Percentiles rank a stretch among this genome's conserved stretches.
These are phyloP conservation scores for Pythium phragmitis DNA, from an alignment of 352 stramenopile genomes.

Conservation along the genomic window DNA sequence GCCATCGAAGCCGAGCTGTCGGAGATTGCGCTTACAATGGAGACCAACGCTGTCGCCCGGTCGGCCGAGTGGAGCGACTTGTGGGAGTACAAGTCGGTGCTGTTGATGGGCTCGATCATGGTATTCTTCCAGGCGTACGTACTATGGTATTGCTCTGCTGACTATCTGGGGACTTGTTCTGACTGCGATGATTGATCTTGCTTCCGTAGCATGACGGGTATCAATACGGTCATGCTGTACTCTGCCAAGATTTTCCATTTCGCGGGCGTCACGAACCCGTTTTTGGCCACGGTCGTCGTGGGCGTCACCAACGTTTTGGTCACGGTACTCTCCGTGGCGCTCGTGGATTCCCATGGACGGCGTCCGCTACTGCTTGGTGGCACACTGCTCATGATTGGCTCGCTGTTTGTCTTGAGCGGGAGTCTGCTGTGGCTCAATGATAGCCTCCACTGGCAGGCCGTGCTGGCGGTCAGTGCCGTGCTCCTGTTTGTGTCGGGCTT, in stretches of 20 bases:
- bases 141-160: background rate
- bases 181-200: background rate
- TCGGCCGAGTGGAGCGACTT: conserved; percentile 44
- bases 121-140: conserved; percentile 80
- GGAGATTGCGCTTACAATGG: conserved; percentile 63
- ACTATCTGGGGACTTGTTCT: background rate
- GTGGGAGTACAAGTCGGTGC: conserved; percentile 53
- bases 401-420: conserved; percentile 63
- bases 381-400: conserved; percentile 70
- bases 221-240: conserved; percentile 92
- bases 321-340: conserved; percentile 71
- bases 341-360: conserved; percentile 77
- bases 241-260: conserved; percentile 91
- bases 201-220: conserved; percentile 72
- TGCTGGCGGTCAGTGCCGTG: conserved; percentile 74
- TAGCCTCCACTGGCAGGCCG: conserved; percentile 48
- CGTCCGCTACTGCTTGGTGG: conserved; percentile 71
- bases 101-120: conserved; percentile 58
- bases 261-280: conserved; percentile 83
- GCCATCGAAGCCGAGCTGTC: conserved; percentile 60
- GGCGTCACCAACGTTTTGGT: conserved; percentile 70
- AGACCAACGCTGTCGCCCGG: conserved; percentile 42
- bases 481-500: conserved; percentile 85
- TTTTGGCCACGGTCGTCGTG: conserved; percentile 78
- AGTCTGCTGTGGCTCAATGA: conserved; percentile 61